Base-by-base conservation (phyloP, 2,329 filamentous ascomycete species). In the Cladophialophora immunda region DNA sequence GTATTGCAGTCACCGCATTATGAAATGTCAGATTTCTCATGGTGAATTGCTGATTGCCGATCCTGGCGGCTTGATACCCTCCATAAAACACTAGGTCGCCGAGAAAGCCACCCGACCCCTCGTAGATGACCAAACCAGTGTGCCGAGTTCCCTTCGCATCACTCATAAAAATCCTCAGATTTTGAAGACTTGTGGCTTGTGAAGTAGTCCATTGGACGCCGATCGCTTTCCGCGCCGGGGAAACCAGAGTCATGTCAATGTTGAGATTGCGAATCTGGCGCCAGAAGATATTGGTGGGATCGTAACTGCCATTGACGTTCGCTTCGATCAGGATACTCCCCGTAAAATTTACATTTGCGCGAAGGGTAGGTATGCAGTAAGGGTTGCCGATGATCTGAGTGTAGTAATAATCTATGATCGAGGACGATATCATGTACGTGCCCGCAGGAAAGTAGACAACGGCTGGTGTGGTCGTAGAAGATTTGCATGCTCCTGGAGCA, bases 241-340 rank as follows among this genome's bases (percentile, higher is more conserved):
- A 3, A 19, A 56, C 15, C 13, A 32, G 27, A 2, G 53, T 56
- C 27, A 56, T 32, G 22, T 56, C 53, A n/a, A 56, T 32, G 27
- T 56, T 56, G 29, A 56, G 30, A 56, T 56, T 56, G 53, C 53
- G 53, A 19, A 56, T 56, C 32, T 34, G 32, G 32, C 32, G 32
- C 32, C 32, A 34, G 32, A 34, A 34, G 9, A 34, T 11, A 11
- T 34, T 34, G 32, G 32, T 34, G 11, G 32, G 4, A 34, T 13
- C 13, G 32, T 34, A 34, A 5, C 32, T 13, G 6, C 13, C 13
- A 7, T 7, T 13, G 32, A 34, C 7, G 32, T 34, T 34, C 13
- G 15, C 29, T 4, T 56, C 53, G 25, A 56, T 32, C 19, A 56
- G 27, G 17, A 34, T 32, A 34, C 22, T 34, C 11, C 17, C 30